These are phyloP conservation scores for Lasiosphaeria hispida DNA, from an alignment of 495 filamentous ascomycete species.

Conservation along the genomic window DNA sequence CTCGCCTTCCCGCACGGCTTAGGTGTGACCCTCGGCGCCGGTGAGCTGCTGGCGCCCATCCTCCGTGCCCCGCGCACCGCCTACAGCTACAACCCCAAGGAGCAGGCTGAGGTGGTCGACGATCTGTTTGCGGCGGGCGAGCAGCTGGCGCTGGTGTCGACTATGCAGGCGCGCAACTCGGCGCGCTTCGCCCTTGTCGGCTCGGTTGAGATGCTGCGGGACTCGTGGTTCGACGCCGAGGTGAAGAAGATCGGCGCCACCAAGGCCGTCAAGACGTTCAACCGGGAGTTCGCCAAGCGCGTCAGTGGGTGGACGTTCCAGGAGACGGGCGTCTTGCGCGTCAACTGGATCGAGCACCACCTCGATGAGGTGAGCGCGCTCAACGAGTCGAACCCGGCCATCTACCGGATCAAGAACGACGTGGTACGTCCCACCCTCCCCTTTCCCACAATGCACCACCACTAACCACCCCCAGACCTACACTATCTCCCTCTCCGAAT, in stretches of 20 bases:
- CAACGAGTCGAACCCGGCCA: constrained; percentile 69
- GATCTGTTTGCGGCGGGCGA: constrained; percentile 80
- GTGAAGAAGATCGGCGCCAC: constrained; percentile 60
- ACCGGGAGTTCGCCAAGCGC: constrained; percentile 81
- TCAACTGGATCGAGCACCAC: constrained; percentile 79
- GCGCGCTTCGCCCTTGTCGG: constrained; percentile 87
- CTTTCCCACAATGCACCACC: background rate
- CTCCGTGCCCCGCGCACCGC: constrained; percentile 76
- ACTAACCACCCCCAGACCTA: constrained; percentile 60
- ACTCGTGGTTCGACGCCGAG: constrained; percentile 85
- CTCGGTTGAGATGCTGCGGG: constrained; percentile 78
- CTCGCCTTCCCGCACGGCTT: constrained; percentile 78
- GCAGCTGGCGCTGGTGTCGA: constrained; percentile 77
- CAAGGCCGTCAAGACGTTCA: constrained; percentile 60
- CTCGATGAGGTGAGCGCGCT: constrained; percentile 55
- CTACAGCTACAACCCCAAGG: constrained; percentile 93
- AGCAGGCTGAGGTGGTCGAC: constrained; percentile 64
- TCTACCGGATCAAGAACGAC: constrained; percentile 96
- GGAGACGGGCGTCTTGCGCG: constrained; percentile 85
- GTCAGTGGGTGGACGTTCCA: constrained; percentile 90
- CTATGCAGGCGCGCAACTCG: constrained; percentile 88
- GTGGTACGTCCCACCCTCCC: constrained; percentile 63
- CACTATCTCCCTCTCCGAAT: constrained; percentile 85
- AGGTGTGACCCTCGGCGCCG: constrained; percentile 76
- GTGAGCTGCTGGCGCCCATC: constrained; percentile 74